These are phyloP conservation scores for Ganoderma multipileum DNA, from an alignment of 1,284 basidiomycete genomes.

Conservation along the genomic window DNA sequence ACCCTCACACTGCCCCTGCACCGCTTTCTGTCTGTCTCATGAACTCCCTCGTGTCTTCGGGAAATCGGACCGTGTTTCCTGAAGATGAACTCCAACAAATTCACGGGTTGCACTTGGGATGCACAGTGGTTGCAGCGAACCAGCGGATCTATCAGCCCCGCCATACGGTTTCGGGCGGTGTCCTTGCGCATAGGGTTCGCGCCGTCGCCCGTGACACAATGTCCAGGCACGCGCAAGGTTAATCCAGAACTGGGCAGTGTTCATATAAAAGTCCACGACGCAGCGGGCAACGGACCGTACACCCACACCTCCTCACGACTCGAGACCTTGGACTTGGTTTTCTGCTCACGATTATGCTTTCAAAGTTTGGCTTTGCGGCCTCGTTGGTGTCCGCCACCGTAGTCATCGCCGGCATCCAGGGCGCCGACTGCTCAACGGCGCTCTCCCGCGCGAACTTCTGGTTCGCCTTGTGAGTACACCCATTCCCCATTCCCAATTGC, in stretches of 20 bases:
- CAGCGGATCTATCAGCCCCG: not conserved
- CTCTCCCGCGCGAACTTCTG: slow-evolving; percentile 46
- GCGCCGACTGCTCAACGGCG: slow-evolving; percentile 22
- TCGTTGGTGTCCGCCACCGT: slow-evolving; percentile 24
- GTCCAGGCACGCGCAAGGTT: not conserved
- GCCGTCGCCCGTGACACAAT: not conserved
- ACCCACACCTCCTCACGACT: not conserved
- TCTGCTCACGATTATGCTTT: slow-evolving; percentile 18
- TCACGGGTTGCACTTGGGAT: too few relatives aligned
- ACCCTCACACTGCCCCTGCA: not conserved
- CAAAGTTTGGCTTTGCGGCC: slow-evolving; percentile 20
- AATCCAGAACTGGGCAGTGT: not conserved
- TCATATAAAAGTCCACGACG: not conserved
- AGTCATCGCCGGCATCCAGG: slow-evolving; percentile 30
- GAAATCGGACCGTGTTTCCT: too few relatives aligned
- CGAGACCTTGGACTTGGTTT: not conserved
- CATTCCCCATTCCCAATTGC: not conserved
- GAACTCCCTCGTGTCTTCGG: too few relatives aligned
- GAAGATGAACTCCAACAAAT: too few relatives aligned
- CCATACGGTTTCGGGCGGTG: too few relatives aligned
- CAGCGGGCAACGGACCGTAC: not conserved
- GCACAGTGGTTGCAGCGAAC: too few relatives aligned
- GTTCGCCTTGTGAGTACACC: slow-evolving; percentile 55
- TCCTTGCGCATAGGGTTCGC: not conserved
- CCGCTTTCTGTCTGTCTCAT: not conserved